phyloP scores from a whole-genome alignment of 2,329 filamentous ascomycete genomes.

The Neospermospora avenae region DNA sequence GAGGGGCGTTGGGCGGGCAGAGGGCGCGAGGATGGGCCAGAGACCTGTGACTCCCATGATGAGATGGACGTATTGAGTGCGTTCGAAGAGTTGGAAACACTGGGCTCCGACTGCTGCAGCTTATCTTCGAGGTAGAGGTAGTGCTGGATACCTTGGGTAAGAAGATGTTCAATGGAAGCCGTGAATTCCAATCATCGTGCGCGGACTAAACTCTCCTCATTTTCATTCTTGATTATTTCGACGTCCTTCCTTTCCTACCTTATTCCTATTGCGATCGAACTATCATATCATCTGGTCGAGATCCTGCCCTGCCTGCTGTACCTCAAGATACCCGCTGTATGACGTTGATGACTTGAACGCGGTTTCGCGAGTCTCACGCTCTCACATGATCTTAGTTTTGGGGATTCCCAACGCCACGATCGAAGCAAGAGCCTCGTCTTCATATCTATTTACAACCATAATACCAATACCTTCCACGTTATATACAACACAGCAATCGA shows the following conservation, averaged over 20 bases:
- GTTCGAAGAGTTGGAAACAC: not conserved
- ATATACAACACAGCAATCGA: not conserved
- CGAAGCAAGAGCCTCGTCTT: not conserved
- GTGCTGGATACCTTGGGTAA: too few relatives aligned
- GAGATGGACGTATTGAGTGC: not conserved
- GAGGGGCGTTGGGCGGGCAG: conserved; percentile 91
- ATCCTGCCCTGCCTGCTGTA: too few relatives aligned
- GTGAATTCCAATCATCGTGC: conserved; percentile 16
- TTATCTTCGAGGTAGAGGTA: conserved; percentile 9
- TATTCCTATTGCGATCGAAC: not conserved
- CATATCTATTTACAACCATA: not conserved
- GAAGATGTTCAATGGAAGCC: not conserved
- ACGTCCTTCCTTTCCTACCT: not conserved
- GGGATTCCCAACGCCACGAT: not conserved
- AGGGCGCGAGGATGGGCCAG: conserved; percentile 94
- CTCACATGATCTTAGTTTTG: not conserved
- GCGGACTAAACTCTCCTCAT: not conserved
- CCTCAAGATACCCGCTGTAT: not conserved
- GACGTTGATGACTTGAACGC: conserved; percentile 16
- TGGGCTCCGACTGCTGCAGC: not conserved
- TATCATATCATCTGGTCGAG: too few relatives aligned
- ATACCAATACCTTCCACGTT: not conserved
- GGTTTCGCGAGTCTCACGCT: conserved; percentile 1
- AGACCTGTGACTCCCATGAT: conserved; percentile 95
- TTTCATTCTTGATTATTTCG: not conserved